phyloP scores from a whole-genome alignment of 805 yeast genomes.

The Komagataella mondaviorum region DNA sequence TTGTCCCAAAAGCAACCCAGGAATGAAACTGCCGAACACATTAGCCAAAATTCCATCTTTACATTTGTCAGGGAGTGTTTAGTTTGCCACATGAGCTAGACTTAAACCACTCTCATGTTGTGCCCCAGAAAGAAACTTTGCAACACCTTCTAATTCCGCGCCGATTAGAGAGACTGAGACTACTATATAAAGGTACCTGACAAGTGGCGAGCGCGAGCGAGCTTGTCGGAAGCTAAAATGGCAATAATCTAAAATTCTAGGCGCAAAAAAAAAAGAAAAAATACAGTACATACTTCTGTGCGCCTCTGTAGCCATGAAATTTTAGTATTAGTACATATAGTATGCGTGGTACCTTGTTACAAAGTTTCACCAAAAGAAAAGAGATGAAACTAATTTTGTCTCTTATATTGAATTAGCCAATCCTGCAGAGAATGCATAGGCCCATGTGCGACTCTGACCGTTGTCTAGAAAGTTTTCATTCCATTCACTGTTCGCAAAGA shows the following conservation, averaged over 20 bases:
- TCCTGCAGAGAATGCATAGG: conserved; percentile 61
- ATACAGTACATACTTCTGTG: not conserved
- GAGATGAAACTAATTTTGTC: not conserved
- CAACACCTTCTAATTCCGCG: no score
- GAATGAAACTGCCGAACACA: not conserved
- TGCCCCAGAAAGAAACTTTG: no score
- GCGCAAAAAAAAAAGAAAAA: not conserved
- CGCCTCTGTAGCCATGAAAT: not conserved
- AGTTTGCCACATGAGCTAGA: no score
- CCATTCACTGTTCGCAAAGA: conserved; percentile 45
- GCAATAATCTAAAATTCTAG: not conserved
- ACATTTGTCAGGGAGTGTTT: no score
- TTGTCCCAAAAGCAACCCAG: not conserved
- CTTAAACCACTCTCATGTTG: no score
- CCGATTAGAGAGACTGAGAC: no score
- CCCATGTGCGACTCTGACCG: conserved; percentile 85
- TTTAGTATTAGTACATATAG: not conserved
- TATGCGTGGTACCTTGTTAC: not conserved
- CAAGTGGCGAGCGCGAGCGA: no score
- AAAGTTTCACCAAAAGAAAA: not conserved
- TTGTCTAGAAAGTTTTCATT: conserved; percentile 47
- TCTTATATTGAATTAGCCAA: conserved; percentile 15
- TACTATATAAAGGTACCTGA: no score
- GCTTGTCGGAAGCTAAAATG: not conserved
- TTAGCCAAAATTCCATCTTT: no score